Conservation (phyloP, 805 yeast species). For the Wickerhamomyces canadensis region DNA sequence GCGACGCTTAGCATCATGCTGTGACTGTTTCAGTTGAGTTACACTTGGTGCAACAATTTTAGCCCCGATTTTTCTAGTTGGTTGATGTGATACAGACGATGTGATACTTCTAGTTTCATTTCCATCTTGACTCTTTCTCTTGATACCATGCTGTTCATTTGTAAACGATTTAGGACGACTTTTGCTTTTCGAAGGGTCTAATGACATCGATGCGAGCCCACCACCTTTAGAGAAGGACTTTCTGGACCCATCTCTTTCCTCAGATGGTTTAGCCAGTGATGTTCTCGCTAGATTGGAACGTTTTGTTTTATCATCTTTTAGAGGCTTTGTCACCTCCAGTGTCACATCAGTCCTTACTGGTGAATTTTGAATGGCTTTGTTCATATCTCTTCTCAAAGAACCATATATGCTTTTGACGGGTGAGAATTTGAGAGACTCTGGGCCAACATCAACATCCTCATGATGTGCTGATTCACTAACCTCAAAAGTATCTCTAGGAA, state of each 20-base stretch:
- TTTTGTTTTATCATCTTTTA: conserved; percentile 1
- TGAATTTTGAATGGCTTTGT: conserved; percentile 8
- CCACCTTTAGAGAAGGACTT: conserved; percentile 15
- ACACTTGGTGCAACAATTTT: conserved; percentile 19
- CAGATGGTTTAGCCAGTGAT: conserved; percentile 18
- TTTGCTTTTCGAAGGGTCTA: conserved; percentile 13
- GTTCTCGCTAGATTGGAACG: conserved; percentile 15
- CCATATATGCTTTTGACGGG: conserved; percentile 26
- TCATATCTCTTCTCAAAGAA: conserved; percentile 20
- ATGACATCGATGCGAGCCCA: conserved; percentile 17
- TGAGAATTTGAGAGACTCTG: conserved; percentile 12
- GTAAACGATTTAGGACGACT: conserved; percentile 17
- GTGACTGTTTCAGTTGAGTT: conserved; percentile 9
- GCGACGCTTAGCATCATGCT: conserved; percentile 22
- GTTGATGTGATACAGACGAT: conserved; percentile 8
- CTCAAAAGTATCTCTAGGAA: neutral
- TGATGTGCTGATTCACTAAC: neutral
- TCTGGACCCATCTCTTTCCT: conserved; percentile 12
- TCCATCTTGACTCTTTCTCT: conserved; percentile 18
- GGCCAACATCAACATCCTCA: neutral
- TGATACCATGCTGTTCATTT: conserved; percentile 9
- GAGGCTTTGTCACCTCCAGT: neutral
- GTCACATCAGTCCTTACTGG: conserved; percentile 1
- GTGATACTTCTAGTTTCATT: conserved; percentile 8
- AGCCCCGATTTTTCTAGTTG: conserved; percentile 20